phyloP scores from a whole-genome alignment of 768 basidiomycete genomes.

The Stropharia rugosoannulata region DNA sequence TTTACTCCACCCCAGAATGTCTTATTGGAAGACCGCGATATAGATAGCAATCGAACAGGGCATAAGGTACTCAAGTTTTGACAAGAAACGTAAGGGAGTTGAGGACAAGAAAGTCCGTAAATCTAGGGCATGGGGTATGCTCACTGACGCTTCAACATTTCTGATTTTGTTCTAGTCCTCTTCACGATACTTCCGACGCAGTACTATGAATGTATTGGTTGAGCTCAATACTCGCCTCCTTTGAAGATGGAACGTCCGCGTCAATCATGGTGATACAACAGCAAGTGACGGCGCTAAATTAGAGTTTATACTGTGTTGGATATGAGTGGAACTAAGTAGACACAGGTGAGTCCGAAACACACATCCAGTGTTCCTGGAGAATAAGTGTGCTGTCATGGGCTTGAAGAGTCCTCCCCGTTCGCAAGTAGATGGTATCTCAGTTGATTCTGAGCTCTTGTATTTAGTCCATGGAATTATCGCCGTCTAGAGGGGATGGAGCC shows the following conservation, averaged over 20 bases:
- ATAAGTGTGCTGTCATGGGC: conserved; percentile 8
- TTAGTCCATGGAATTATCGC: conserved; percentile 10
- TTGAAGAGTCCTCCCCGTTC: conserved; percentile 3
- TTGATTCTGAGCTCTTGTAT: background rate
- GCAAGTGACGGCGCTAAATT: conserved; percentile 13
- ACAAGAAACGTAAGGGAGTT: conserved; percentile 2
- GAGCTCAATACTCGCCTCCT: too few species aligned
- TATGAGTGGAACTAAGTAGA: background rate
- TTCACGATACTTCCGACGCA: too few species aligned
- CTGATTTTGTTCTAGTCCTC: too few species aligned
- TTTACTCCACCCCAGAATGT: conserved; percentile 8
- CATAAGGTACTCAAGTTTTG: conserved; percentile 3
- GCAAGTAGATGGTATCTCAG: background rate
- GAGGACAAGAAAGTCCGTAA: background rate
- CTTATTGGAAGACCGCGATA: background rate
- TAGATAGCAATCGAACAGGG: conserved; percentile 5
- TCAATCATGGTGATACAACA: background rate
- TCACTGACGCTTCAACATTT: too few species aligned
- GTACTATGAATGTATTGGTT: too few species aligned
- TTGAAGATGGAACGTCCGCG: too few species aligned
- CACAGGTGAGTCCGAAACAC: background rate
- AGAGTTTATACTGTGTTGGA: conserved; percentile 10
- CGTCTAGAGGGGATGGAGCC: conserved; percentile 1
- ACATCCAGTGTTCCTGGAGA: conserved; percentile 8
- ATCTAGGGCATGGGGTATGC: background rate